Evolutionary conservation across 106 monocot species (phyloP).

Genomic region (Acorus calamus): DNA sequence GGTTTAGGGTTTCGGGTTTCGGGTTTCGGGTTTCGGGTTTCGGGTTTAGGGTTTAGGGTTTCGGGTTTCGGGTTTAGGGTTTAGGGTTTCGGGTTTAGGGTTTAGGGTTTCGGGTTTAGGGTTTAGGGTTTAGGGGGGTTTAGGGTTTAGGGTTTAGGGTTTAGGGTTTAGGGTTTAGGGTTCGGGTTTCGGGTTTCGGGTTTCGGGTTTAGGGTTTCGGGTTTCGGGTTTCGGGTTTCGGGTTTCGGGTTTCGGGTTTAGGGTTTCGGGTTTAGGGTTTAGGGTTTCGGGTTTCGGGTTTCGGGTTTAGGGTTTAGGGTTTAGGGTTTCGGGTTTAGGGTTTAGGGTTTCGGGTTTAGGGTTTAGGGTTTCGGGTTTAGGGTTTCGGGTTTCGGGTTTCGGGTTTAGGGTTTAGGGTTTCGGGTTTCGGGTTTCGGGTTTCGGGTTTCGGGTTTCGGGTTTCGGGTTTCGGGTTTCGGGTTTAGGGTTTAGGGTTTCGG

Average conservation of each 20-base stretch:
- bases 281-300: constrained; percentile 32
- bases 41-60: constrained; percentile 9
- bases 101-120: constrained; percentile 29
- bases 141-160: constrained; percentile 28
- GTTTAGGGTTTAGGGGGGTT: constrained; percentile 27
- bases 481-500: constrained; percentile 26
- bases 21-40: constrained; percentile 26
- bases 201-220: constrained; percentile 26
- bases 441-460: constrained; percentile 16
- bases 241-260: constrained; percentile 28
- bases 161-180: constrained; percentile 28
- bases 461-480: constrained; percentile 10
- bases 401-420: constrained; percentile 23
- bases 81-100: constrained; percentile 2
- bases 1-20: constrained; percentile 27
- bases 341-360: constrained; percentile 29
- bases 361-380: constrained; percentile 17
- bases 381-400: constrained; percentile 19
- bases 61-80: constrained; percentile 3
- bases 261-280: constrained; percentile 25
- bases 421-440: constrained; percentile 19
- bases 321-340: constrained; percentile 34
- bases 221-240: constrained; percentile 25
- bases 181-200: constrained; percentile 19
- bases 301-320: constrained; percentile 39